phyloP scores from a whole-genome alignment of 169 alveolate species.

The Plasmodium chabaudi region DNA sequence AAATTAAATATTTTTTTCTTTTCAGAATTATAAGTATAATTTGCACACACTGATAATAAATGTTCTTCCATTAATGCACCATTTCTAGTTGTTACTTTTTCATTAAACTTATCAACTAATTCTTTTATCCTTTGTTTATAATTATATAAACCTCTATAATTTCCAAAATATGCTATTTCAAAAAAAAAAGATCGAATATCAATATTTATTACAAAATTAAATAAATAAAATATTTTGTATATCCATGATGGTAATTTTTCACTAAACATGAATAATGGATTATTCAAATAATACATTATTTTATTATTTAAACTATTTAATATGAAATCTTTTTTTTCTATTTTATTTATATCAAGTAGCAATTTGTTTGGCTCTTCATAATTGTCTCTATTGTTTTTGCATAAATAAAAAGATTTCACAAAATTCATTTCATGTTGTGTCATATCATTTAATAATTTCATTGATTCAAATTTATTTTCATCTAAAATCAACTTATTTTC shows the following conservation, averaged over 20 bases:
- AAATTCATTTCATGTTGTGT: constrained; percentile 19
- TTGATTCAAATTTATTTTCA: background rate
- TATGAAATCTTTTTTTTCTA: constrained; percentile 45
- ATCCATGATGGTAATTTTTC: constrained; percentile 76
- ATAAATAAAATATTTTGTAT: constrained; percentile 64
- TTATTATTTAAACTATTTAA: constrained; percentile 71
- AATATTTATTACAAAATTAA: constrained; percentile 66
- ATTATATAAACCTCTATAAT: constrained; percentile 76
- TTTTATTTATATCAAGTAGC: constrained; percentile 10
- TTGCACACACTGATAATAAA: constrained; percentile 72
- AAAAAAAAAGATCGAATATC: constrained; percentile 64
- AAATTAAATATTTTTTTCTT: constrained; percentile 67
- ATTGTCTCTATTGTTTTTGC: background rate
- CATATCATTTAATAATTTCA: constrained; percentile 7
- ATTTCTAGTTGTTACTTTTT: constrained; percentile 46
- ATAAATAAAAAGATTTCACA: constrained; percentile 4
- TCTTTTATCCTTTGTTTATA: constrained; percentile 74
- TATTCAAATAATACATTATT: constrained; percentile 66
- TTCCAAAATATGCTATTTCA: constrained; percentile 66
- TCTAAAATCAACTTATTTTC: constrained; percentile 1
- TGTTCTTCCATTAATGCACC: constrained; percentile 59
- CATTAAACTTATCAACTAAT: constrained; percentile 76
- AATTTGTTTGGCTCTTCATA: background rate
- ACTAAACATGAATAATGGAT: constrained; percentile 69
- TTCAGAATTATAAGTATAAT: constrained; percentile 65